phyloP scores from a whole-genome alignment of 441 rosid species.

The Breynia disticha region DNA sequence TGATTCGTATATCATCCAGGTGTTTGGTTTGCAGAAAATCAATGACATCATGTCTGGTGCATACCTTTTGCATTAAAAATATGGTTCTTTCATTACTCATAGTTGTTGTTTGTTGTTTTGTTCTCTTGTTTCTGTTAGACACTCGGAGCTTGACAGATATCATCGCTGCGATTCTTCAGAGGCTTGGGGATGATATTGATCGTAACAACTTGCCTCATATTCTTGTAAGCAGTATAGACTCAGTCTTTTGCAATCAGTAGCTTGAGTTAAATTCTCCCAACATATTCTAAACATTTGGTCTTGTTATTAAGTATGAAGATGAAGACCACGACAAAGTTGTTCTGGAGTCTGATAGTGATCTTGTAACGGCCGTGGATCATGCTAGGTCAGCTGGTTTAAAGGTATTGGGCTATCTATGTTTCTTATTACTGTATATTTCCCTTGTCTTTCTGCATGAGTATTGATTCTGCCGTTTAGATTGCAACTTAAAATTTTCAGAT shows the following conservation, averaged over 20 bases:
- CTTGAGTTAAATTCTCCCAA: not conserved
- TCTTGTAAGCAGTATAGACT: constrained; percentile 38
- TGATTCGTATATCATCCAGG: too few species aligned
- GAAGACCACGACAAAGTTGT: constrained; percentile 93
- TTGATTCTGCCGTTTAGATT: not conserved
- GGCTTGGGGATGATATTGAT: constrained; percentile 79
- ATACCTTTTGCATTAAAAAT: not conserved
- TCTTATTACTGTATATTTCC: not conserved
- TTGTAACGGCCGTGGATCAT: constrained; percentile 73
- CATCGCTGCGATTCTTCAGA: constrained; percentile 71
- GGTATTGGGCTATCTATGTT: constrained; percentile 30
- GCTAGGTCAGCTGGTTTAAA: constrained; percentile 78
- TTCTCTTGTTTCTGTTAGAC: constrained; percentile 32
- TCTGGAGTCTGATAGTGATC: constrained; percentile 78
- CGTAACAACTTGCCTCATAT: constrained; percentile 72
- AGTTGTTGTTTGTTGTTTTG: constrained; percentile 13
- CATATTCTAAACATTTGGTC: constrained; percentile 13
- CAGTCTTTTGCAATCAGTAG: not conserved
- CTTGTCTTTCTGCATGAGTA: not conserved
- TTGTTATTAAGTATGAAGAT: constrained; percentile 67
- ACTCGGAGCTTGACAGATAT: constrained; percentile 68
- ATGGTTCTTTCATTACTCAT: not conserved
- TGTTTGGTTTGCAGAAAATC: too few species aligned
- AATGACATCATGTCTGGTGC: too few species aligned
- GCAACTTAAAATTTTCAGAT: too few species aligned